A percentile compares a stretch with the other conserved stretches of the same genome.
These are phyloP conservation scores for Microcyclosporella mali DNA, from an alignment of 2,329 filamentous ascomycete species.

Conservation along the genomic window DNA sequence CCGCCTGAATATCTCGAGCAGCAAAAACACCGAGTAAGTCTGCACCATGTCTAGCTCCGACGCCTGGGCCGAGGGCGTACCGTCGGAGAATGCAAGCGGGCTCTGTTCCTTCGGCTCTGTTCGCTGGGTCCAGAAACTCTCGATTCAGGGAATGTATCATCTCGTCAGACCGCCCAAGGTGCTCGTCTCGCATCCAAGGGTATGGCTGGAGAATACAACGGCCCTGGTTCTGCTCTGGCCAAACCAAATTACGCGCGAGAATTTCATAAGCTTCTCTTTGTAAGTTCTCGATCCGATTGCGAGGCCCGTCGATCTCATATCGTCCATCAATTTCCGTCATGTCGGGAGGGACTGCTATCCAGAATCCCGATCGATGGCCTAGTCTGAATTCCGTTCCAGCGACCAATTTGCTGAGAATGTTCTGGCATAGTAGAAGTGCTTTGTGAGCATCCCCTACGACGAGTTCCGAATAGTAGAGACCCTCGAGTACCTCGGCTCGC, in stretches of 20 bases:
- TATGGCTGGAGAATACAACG: constrained; percentile 19
- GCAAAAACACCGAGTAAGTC: constrained; percentile 28
- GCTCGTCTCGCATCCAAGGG: constrained; percentile 24
- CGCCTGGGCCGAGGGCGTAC: constrained; percentile 19
- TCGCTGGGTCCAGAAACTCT: constrained; percentile 12
- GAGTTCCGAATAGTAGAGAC: constrained; percentile 25
- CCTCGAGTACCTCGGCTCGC: constrained; percentile 15
- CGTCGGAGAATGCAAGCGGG: constrained; percentile 15
- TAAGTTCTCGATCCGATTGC: constrained; percentile 5
- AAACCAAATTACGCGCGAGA: constrained; percentile 10
- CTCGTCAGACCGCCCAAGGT: constrained; percentile 9
- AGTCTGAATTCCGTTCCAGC: constrained; percentile 13
- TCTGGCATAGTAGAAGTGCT: constrained; percentile 16
- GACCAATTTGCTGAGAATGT: constrained; percentile 8
- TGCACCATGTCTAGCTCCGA: constrained; percentile 8
- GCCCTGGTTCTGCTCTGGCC: constrained; percentile 14
- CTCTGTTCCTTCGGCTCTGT: background rate
- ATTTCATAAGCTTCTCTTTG: constrained; percentile 13
- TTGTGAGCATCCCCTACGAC: constrained; percentile 26
- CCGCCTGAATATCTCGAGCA: constrained; percentile 13
- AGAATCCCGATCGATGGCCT: constrained; percentile 24
- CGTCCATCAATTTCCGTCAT: constrained; percentile 1
- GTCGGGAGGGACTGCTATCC: constrained; percentile 19
- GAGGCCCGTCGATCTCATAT: constrained; percentile 3
- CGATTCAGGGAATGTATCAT: constrained; percentile 8